Conservation (phyloP, 2,329 filamentous ascomycete genomes). For the Ophiostoma angusticollis region DNA sequence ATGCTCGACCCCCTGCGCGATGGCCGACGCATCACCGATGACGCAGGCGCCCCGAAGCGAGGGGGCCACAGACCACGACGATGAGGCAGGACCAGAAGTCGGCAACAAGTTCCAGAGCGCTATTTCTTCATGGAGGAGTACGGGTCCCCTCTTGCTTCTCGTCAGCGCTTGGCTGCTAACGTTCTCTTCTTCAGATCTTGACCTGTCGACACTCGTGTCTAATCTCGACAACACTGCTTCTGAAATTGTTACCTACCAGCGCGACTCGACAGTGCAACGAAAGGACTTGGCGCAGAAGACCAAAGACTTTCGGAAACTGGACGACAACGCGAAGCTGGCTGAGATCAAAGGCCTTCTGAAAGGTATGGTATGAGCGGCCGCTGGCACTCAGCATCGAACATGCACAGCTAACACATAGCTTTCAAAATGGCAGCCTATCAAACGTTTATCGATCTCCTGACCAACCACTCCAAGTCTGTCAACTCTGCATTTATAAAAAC, state of each 20-base stretch:
- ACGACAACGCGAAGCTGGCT: constrained; percentile 71
- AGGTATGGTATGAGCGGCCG: too few relatives aligned
- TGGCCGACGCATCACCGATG: constrained; percentile 11
- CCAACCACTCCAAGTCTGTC: constrained; percentile 88
- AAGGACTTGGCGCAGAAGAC: constrained; percentile 99
- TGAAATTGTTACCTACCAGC: constrained; percentile 84
- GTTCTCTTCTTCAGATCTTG: constrained; percentile 50
- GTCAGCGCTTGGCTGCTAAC: constrained; percentile 6
- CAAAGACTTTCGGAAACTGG: constrained; percentile 90
- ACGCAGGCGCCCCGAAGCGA: constrained; percentile 6
- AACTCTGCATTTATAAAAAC: constrained; percentile 87
- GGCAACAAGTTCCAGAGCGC: constrained; percentile 95
- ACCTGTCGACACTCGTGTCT: constrained; percentile 70
- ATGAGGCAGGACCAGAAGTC: constrained; percentile 28
- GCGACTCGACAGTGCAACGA: constrained; percentile 87
- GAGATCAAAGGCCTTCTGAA: constrained; percentile 88
- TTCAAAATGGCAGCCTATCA: constrained; percentile 77
- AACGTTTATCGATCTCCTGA: constrained; percentile 89
- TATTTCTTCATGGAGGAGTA: constrained; percentile 93
- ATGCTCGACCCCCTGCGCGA: constrained; percentile 3
- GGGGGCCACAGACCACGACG: not conserved
- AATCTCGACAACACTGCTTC: constrained; percentile 87
- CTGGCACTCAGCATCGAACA: too few relatives aligned
- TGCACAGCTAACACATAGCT: too few relatives aligned
- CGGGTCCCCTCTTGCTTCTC: constrained; percentile 16